Evolutionary conservation across 768 basidiomycete genomes (phyloP).

Genomic region (Cystoderma amianthinum): DNA sequence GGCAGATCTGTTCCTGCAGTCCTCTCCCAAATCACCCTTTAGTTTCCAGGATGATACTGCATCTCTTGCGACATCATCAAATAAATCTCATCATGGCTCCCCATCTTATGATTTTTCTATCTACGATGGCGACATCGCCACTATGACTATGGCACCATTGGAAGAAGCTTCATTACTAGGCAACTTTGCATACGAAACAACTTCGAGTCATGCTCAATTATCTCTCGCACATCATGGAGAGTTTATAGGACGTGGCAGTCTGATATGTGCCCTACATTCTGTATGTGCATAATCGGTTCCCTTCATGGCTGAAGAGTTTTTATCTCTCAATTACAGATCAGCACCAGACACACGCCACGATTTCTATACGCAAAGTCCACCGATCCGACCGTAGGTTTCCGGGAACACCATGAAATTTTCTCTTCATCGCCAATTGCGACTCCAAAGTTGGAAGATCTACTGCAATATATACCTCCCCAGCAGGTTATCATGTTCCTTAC

Average conservation of each 20-base stretch:
- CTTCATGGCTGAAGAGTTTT: background rate
- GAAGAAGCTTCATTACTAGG: slow-evolving; percentile 11
- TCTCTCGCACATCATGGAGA: slow-evolving; percentile 42
- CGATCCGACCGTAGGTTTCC: slow-evolving; percentile 21
- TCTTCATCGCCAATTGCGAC: slow-evolving; percentile 13
- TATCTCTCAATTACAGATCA: slow-evolving; percentile 21
- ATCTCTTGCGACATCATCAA: slow-evolving; percentile 8
- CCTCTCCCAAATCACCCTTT: slow-evolving; percentile 5
- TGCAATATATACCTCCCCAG: slow-evolving; percentile 24
- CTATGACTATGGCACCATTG: too few relatives aligned
- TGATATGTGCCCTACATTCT: slow-evolving; percentile 38
- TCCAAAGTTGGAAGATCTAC: slow-evolving; percentile 21
- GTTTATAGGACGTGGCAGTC: slow-evolving; percentile 39
- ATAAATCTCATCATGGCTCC: slow-evolving; percentile 7
- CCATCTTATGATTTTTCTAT: slow-evolving; percentile 5
- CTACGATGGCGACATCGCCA: background rate
- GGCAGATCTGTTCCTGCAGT: slow-evolving; percentile 9
- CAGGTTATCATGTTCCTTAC: slow-evolving; percentile 26
- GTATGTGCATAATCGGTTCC: slow-evolving; percentile 17
- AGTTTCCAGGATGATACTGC: background rate
- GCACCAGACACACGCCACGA: slow-evolving; percentile 21
- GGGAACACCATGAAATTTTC: slow-evolving; percentile 14
- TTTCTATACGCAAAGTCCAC: slow-evolving; percentile 36
- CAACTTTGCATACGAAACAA: slow-evolving; percentile 29
- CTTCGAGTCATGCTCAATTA: slow-evolving; percentile 33